phyloP scores from a whole-genome alignment of 2,329 filamentous ascomycete genomes.

The Penicillium decumbens region DNA sequence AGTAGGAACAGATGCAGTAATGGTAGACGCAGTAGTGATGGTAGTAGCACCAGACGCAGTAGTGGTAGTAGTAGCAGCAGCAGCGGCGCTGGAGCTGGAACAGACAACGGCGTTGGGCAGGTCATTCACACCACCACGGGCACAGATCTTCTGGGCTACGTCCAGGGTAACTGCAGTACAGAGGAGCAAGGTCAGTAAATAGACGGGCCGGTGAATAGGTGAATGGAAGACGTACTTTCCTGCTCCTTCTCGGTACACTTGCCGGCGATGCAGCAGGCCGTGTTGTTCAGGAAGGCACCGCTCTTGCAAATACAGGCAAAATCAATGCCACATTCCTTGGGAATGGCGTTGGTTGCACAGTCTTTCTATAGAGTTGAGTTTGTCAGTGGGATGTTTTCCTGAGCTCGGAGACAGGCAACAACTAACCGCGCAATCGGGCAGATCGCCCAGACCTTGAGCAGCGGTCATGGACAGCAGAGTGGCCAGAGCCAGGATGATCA shows the following conservation, averaged over 20 bases:
- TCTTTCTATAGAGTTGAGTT: slow-evolving; percentile 23
- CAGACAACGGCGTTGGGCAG: slow-evolving; percentile 34
- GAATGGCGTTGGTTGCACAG: slow-evolving; percentile 43
- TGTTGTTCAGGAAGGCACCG: slow-evolving; percentile 44
- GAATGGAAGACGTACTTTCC: slow-evolving; percentile 27
- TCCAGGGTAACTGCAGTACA: slow-evolving; percentile 30
- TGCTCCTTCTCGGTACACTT: slow-evolving; percentile 45
- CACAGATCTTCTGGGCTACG: slow-evolving; percentile 38
- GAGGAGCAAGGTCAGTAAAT: slow-evolving; percentile 5
- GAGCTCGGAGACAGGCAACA: not conserved
- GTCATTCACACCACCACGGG: slow-evolving; percentile 34
- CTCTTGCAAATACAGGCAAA: slow-evolving; percentile 49
- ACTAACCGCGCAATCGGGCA: slow-evolving; percentile 56
- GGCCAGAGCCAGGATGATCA: slow-evolving; percentile 51
- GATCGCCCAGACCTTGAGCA: slow-evolving; percentile 45
- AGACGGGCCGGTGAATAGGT: too few relatives aligned
- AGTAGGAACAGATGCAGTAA: too few relatives aligned
- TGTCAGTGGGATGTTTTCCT: not conserved
- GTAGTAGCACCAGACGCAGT: not conserved
- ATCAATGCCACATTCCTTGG: slow-evolving; percentile 41
- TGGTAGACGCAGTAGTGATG: too few relatives aligned
- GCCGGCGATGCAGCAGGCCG: slow-evolving; percentile 49
- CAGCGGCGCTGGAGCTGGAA: slow-evolving; percentile 16
- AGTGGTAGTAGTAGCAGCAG: slow-evolving; percentile 5
- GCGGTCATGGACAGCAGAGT: slow-evolving; percentile 47